Conservation (phyloP, 2,329 filamentous ascomycete species). For the Teratosphaeria pseudoeucalypti region DNA sequence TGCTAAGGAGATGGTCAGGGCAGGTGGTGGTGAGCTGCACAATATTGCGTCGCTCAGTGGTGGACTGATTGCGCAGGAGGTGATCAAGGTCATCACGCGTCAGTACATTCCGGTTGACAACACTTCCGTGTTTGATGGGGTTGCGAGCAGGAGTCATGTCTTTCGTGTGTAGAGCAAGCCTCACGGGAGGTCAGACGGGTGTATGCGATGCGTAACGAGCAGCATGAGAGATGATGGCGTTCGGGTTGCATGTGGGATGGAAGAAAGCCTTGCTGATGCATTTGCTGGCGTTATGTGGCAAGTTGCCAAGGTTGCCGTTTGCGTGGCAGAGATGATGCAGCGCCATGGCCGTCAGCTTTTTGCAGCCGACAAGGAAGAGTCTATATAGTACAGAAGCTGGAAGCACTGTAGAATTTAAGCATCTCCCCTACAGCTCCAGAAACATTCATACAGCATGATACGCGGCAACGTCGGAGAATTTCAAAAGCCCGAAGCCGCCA, state of each 20-base stretch:
- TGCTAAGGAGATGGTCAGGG: slow-evolving; percentile 49
- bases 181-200: not conserved
- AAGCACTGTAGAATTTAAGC: not conserved
- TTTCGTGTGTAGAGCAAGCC: slow-evolving; percentile 12
- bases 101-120: slow-evolving; percentile 57
- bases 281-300: not conserved
- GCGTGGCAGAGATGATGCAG: too few relatives aligned
- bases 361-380: not conserved
- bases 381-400: not conserved
- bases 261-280: not conserved
- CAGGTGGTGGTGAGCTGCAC: slow-evolving; percentile 77
- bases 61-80: slow-evolving; percentile 91
- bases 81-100: slow-evolving; percentile 75
- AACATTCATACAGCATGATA: too few relatives aligned
- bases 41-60: slow-evolving; percentile 82
- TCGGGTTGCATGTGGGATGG: not conserved
- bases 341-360: not conserved
- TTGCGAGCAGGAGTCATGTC: slow-evolving; percentile 41
- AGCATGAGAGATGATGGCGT: not conserved
- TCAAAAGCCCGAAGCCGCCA: too few relatives aligned
- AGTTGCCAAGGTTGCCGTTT: not conserved
- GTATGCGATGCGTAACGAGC: not conserved
- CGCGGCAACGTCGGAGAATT: too few relatives aligned
- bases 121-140: slow-evolving; percentile 53
- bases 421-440: too few relatives aligned